These are phyloP conservation scores for Venturia effusa DNA, from an alignment of 2,329 filamentous ascomycete genomes.

Conservation along the genomic window DNA sequence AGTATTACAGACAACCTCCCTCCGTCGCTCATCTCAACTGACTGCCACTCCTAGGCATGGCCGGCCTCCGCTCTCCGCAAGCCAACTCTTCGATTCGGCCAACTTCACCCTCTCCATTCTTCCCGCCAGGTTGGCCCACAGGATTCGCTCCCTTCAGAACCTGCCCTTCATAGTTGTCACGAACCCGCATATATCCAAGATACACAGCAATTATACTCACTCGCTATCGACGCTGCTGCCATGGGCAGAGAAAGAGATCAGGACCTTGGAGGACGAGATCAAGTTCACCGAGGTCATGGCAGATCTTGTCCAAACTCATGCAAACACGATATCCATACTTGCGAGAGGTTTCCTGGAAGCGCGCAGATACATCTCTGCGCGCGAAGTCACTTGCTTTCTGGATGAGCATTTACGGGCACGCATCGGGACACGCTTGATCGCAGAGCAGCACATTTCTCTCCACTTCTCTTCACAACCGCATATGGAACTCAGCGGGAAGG, in stretches of 20 bases:
- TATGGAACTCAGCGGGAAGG: slow-evolving; percentile 34
- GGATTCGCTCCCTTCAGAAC: slow-evolving; percentile 85
- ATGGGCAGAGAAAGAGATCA: slow-evolving; percentile 63
- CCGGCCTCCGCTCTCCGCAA: slow-evolving; percentile 69
- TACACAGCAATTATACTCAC: slow-evolving; percentile 94
- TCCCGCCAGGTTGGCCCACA: slow-evolving; percentile 82
- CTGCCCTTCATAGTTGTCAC: slow-evolving; percentile 96
- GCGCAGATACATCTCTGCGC: slow-evolving; percentile 72
- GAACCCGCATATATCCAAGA: slow-evolving; percentile 89
- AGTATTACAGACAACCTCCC: slow-evolving; percentile 39
- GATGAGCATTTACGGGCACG: slow-evolving; percentile 88
- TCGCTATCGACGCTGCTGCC: slow-evolving; percentile 84
- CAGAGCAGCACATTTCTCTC: slow-evolving; percentile 91
- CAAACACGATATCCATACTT: slow-evolving; percentile 86
- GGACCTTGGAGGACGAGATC: slow-evolving; percentile 74
- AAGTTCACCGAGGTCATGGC: slow-evolving; percentile 86
- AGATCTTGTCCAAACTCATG: slow-evolving; percentile 89
- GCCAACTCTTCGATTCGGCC: slow-evolving; percentile 75
- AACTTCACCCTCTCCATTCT: slow-evolving; percentile 93
- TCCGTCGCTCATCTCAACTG: slow-evolving; percentile 14
- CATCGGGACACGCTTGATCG: slow-evolving; percentile 87
- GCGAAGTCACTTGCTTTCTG: slow-evolving; percentile 80
- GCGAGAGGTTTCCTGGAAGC: slow-evolving; percentile 91
- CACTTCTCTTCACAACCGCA: slow-evolving; percentile 68
- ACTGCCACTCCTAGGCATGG: slow-evolving; percentile 46